Percentiles rank a stretch among this genome's conserved stretches.
Conservation (phyloP, 1,284 basidiomycete species). For the Tranzscheliella williamsii region DNA sequence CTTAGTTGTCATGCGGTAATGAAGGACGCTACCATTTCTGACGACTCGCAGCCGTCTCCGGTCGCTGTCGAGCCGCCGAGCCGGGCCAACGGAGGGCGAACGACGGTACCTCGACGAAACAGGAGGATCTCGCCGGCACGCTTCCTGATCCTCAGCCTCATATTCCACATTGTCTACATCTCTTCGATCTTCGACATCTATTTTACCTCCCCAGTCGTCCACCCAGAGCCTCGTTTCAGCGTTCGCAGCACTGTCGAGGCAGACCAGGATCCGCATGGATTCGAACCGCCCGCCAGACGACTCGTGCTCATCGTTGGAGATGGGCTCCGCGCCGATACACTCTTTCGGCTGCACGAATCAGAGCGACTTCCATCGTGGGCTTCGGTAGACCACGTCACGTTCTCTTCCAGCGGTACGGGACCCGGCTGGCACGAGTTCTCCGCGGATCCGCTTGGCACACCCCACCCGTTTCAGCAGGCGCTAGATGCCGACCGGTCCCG, state of each 20-base stretch:
- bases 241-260: slow-evolving; percentile 8
- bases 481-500: slow-evolving; percentile 5
- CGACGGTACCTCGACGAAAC: too few relatives aligned
- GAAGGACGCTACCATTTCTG: too few relatives aligned
- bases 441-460: slow-evolving; percentile 10
- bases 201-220: slow-evolving; percentile 68
- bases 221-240: slow-evolving; percentile 46
- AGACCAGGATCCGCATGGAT: not conserved
- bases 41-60: too few relatives aligned
- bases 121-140: slow-evolving; percentile 61
- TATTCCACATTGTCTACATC: slow-evolving; percentile 51
- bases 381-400: not conserved
- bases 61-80: too few relatives aligned
- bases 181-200: slow-evolving; percentile 78
- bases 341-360: slow-evolving; percentile 66
- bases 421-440: slow-evolving; percentile 21
- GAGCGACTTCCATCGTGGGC: slow-evolving; percentile 36
- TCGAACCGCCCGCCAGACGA: slow-evolving; percentile 68
- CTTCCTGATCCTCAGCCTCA: slow-evolving; percentile 64
- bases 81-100: too few relatives aligned
- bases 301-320: slow-evolving; percentile 79
- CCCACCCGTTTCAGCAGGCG: slow-evolving; percentile 16
- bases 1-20: too few relatives aligned
- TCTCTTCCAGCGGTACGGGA: slow-evolving; percentile 1
- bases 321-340: slow-evolving; percentile 75